Conservation (phyloP, 352 stramenopile species). For the Lagenidium giganteum region DNA sequence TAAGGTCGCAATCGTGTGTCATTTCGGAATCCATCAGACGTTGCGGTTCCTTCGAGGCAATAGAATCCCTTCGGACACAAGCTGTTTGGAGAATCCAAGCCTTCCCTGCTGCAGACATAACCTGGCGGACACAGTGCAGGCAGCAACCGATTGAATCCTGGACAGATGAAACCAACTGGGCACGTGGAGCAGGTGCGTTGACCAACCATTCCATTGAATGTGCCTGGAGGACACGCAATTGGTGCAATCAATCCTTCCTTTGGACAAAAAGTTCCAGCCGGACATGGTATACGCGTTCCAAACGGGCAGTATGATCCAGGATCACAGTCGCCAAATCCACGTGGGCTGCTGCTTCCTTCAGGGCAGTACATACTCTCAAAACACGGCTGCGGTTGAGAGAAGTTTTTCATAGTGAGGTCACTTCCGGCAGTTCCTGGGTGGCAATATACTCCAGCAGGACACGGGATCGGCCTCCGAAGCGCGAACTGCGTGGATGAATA, state of each 20-base stretch:
- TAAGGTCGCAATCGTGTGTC: constrained; percentile 95
- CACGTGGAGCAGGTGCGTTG: constrained; percentile 87
- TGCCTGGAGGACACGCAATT: constrained; percentile 87
- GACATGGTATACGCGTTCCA: constrained; percentile 84
- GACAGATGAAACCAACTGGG: constrained; percentile 92
- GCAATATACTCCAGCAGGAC: constrained; percentile 87
- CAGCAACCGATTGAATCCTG: constrained; percentile 88
- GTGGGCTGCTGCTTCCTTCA: constrained; percentile 78
- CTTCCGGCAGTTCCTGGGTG: constrained; percentile 83
- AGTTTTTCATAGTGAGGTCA: constrained; percentile 82
- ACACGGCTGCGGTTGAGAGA: constrained; percentile 82
- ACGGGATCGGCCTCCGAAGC: constrained; percentile 81
- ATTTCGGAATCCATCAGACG: constrained; percentile 94
- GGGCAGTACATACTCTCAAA: constrained; percentile 90
- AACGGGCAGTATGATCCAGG: constrained; percentile 92
- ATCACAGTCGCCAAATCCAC: constrained; percentile 81
- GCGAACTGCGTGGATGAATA: constrained; percentile 72
- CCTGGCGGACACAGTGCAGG: constrained; percentile 89
- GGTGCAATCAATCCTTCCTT: constrained; percentile 73
- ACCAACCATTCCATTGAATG: constrained; percentile 92
- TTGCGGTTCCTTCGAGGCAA: constrained; percentile 92
- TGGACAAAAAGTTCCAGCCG: constrained; percentile 91
- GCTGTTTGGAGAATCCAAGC: constrained; percentile 86
- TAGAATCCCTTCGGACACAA: constrained; percentile 94
- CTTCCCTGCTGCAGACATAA: constrained; percentile 88